Base-by-base conservation (phyloP, 2,329 filamentous ascomycete species). In the Huntiella bhutanensis region DNA sequence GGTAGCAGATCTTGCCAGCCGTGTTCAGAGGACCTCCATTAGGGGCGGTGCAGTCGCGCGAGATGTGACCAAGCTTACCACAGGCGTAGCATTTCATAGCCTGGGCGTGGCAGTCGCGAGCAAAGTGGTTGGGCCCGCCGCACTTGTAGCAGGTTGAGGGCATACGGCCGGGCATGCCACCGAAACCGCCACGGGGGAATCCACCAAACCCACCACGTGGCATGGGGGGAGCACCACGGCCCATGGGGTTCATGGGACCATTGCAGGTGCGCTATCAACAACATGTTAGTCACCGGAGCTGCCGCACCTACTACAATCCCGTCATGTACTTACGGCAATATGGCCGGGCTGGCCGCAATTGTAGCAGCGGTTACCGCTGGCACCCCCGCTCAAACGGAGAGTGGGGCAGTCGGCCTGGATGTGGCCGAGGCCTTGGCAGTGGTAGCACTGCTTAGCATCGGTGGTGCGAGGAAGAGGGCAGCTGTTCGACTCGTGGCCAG, bases 361-460 rank as follows among this genome's bases (percentile, higher is more conserved):
- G 68, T 98, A 98, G 78, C 91, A 98, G 56, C 86, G 84, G 53
- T 84, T 85, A 61, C 81, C 79, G 51, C 80, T 79, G 52, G 79
- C 75, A 56, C 80, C 81, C 54, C 82, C 87, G 64, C 78, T 93
- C 62, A 98, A 66, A 56, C 91, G 85, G 53, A 98, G 76, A 52
- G 91, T 96, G 58, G 91, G 91, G 75, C 91, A 98, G 65, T 98
- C 91, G 55, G 91, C 91, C 71, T 98, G 91, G 58, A 98, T 91
- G 62, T 98, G 91, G 55, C 91, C 91, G 52, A 96, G 76, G 50
- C 91, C 91, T 71, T 96, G 91, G 73, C 91, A 98, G 69, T 96
- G 91, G 65, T 98, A 98, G 77, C 91, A 98, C 73, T 98, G 91
- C 78, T 98, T 98, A 45, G 86, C 86, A 69, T 98, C 91, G 53